Percentiles rank a stretch among this genome's conserved stretches.
These are phyloP conservation scores for Bauhinia variegata DNA, from an alignment of 306 rosid species.

Conservation along the genomic window DNA sequence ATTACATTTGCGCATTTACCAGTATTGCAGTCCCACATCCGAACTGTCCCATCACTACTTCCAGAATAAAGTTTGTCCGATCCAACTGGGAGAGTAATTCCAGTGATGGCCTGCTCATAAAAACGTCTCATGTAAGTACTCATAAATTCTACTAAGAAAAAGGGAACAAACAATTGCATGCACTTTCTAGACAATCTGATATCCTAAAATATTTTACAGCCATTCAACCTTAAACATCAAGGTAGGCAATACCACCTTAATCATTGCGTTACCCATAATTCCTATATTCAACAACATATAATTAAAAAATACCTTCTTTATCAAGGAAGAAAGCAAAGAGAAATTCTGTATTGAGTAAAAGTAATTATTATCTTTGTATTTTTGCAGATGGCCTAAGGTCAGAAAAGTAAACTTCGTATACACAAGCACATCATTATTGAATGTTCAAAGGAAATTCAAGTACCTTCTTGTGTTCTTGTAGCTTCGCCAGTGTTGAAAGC, in stretches of 20 bases:
- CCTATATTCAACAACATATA: constrained; percentile 30
- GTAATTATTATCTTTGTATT: too few relatives aligned
- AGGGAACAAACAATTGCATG: neutral
- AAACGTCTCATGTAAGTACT: neutral
- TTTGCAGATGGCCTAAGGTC: too few relatives aligned
- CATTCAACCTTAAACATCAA: neutral
- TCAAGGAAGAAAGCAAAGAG: too few relatives aligned
- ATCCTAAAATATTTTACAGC: too few relatives aligned
- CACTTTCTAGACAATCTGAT: neutral
- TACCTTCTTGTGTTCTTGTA: constrained; percentile 59
- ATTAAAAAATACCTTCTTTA: too few relatives aligned
- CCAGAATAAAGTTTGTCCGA: constrained; percentile 50
- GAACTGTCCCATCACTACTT: constrained; percentile 45
- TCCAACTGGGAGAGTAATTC: constrained; percentile 47
- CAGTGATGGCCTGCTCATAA: constrained; percentile 40
- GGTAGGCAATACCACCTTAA: neutral
- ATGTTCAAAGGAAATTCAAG: neutral
- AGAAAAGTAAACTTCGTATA: neutral
- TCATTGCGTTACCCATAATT: neutral
- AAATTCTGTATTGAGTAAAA: too few relatives aligned
- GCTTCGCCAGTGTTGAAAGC: constrained; percentile 38
- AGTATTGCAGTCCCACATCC: constrained; percentile 57
- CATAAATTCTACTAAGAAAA: neutral
- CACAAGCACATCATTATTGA: neutral
- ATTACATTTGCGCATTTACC: constrained; percentile 37